A percentile compares a stretch with the other conserved stretches of the same genome.
Evolutionary conservation across 2,329 filamentous ascomycete species (phyloP).

Genomic region (Colletotrichum noveboracense): DNA sequence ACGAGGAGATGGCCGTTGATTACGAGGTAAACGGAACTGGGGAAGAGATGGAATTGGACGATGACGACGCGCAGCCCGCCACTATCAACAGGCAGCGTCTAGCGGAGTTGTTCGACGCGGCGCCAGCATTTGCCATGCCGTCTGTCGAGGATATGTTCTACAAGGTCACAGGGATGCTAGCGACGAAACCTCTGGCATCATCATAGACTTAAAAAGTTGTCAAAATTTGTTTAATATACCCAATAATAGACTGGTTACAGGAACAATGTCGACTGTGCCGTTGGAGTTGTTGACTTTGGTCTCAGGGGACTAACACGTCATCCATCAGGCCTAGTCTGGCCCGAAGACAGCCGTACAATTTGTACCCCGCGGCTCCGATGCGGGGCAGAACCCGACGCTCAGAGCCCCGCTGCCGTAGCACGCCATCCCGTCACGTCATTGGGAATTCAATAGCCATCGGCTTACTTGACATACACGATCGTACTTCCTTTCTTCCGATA

Average conservation of each 20-base stretch:
- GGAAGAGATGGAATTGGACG: slow-evolving; percentile 51
- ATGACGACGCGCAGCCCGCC: slow-evolving; percentile 57
- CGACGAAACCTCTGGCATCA: slow-evolving; percentile 54
- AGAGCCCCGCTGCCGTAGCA: slow-evolving; percentile 1
- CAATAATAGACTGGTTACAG: slow-evolving; percentile 17
- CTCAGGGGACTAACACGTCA: background rate
- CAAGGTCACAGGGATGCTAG: slow-evolving; percentile 70
- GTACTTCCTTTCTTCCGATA: background rate
- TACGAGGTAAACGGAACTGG: slow-evolving; percentile 39
- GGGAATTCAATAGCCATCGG: background rate
- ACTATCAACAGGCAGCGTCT: slow-evolving; percentile 73
- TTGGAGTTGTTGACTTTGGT: background rate
- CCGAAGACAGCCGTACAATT: background rate
- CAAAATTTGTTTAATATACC: slow-evolving; percentile 20
- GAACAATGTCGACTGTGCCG: background rate
- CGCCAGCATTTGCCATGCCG: slow-evolving; percentile 71
- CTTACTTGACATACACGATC: background rate
- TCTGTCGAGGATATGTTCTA: slow-evolving; percentile 79
- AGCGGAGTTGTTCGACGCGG: slow-evolving; percentile 72
- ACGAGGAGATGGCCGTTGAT: slow-evolving; percentile 46
- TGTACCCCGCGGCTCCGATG: slow-evolving; percentile 6
- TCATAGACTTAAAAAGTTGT: slow-evolving; percentile 20
- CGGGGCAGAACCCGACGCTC: slow-evolving; percentile 1
- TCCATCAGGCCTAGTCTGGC: background rate
- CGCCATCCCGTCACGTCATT: slow-evolving; percentile 19